Base-by-base conservation (phyloP, 352 stramenopile species). In the Globisporangium echinulatum region DNA sequence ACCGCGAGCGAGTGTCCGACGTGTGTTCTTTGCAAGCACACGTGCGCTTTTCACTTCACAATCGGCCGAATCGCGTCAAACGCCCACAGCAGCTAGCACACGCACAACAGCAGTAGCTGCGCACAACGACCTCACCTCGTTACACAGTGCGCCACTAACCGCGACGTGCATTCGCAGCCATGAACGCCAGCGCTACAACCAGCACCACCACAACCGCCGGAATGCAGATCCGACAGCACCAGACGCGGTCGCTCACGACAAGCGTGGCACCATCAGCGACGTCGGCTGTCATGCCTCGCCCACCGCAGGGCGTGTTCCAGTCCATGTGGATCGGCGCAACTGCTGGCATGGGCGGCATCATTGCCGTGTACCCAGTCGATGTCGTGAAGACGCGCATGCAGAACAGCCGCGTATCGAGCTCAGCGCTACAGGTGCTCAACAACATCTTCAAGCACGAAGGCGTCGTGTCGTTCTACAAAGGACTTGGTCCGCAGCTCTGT, bases 371-470 rank as follows among this genome's bases (percentile, higher is more conserved):
- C 65, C 83, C 83, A 6, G 75, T 92, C 33, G 83, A 92, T 58
- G 83, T 92, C 47, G 75, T 92, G 70, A 92, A 92, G 76, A 92
- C 83, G 50, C 79, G 83, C 64, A 92, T 92, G 83, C 83, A 92
- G 63, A 72, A 88, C 67, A 84, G 72, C 53, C 75, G 67, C 50
- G 78, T 84, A 38, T 67, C 82, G 19, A 77, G 67, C 19, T 86
- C 73, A 54, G 77, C 77, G 33, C 55, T 82, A 37, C 68, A 86
- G 56, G 67, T 86, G 17, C 67, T 92, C 33, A 80, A 71, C 47
- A 66, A 54, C 53, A 87, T 89, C 53, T 71, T 89, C 66, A 69
- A 74, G 19, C 72, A 79, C 36, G 82, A 92, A 39, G 78, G 82
- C 43, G 57, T 81, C 17, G 62, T 70, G 14, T 87, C 82, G 11